Percentiles rank a stretch among this genome's conserved stretches.
Evolutionary conservation across 495 filamentous ascomycete species (phyloP).

Genomic region (Aspergillus ellipticus): DNA sequence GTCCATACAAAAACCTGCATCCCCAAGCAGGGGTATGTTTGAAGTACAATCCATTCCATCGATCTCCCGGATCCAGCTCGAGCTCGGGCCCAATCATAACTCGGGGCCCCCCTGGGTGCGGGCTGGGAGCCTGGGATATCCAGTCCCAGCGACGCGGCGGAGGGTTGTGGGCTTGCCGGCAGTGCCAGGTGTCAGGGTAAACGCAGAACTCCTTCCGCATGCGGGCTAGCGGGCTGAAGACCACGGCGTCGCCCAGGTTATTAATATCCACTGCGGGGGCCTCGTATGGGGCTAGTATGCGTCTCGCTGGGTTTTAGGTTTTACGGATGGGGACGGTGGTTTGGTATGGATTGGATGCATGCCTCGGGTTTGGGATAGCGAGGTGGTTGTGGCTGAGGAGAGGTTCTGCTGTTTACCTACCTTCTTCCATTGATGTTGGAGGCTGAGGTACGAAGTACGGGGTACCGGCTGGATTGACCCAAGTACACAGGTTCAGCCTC

Average conservation of each 20-base stretch:
- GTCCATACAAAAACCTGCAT: no score
- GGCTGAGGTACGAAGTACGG: no score
- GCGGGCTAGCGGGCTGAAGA: background rate
- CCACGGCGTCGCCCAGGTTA: no score
- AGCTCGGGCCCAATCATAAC: background rate
- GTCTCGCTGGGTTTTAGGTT: background rate
- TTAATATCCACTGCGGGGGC: background rate
- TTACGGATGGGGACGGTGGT: background rate
- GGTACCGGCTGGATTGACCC: no score
- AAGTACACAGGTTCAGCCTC: no score
- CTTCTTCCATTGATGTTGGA: no score
- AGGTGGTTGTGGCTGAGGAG: no score
- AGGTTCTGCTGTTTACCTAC: no score
- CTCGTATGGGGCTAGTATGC: background rate
- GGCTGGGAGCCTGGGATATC: background rate
- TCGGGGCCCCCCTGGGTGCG: background rate
- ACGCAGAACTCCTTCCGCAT: background rate
- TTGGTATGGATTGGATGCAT: background rate
- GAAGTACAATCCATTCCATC: background rate
- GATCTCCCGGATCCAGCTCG: background rate
- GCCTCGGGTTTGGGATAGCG: no score
- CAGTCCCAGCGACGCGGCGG: background rate
- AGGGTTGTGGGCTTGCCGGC: background rate
- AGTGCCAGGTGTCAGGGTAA: background rate
- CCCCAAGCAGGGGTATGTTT: background rate